These are phyloP conservation scores for Aegilops sharonensis DNA, from an alignment of 176 grass and related monocot species.

Conservation along the genomic window DNA sequence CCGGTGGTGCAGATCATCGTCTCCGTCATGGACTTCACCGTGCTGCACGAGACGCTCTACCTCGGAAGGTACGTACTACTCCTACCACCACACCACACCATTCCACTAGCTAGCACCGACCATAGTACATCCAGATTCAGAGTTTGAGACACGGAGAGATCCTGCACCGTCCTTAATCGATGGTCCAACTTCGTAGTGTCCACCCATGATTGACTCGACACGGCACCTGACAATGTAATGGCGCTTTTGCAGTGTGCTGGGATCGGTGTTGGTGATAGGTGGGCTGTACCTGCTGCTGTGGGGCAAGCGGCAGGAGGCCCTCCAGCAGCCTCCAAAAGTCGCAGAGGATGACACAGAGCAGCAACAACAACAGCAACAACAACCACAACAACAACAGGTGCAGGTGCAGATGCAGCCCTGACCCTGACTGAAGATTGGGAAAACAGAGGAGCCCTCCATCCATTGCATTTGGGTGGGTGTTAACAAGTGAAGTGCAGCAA, in stretches of 20 bases:
- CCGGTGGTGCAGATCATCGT: constrained; percentile 92
- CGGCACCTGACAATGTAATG: not conserved
- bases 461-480: not conserved
- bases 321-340: constrained; percentile 36
- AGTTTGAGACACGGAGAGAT: not conserved
- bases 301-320: constrained; percentile 76
- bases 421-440: not conserved
- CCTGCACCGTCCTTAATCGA: no score
- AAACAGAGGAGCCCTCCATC: not conserved
- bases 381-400: no score
- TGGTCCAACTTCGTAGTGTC: not conserved
- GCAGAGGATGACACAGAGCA: constrained; percentile 38
- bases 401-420: constrained; percentile 39
- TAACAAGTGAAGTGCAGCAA: constrained; percentile 14
- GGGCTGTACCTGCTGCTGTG: constrained; percentile 88
- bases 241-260: constrained; percentile 50
- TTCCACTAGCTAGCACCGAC: not conserved
- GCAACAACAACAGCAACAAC: not conserved
- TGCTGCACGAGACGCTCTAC: constrained; percentile 71
- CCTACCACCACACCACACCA: not conserved
- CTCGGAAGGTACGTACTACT: constrained; percentile 67
- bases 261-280: constrained; percentile 63
- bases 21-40: constrained; percentile 62
- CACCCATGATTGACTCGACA: not conserved
- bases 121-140: not conserved